Base-by-base conservation (phyloP, 805 yeast species). In the Isabelozyma rhagii region DNA sequence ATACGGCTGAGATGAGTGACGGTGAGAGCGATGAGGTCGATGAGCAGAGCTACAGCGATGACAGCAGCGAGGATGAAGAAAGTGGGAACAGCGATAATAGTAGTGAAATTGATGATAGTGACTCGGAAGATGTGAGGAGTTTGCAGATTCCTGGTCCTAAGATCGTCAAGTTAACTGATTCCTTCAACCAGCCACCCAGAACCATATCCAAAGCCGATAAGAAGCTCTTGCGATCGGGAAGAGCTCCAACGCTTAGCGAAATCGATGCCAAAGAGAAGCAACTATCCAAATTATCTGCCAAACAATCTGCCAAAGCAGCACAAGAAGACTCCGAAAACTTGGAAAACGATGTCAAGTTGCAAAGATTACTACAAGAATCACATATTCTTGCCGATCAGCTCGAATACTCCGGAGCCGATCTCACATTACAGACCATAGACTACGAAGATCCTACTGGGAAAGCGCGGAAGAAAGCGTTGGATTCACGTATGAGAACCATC, bases 291-390 rank as follows among this genome's bases (percentile, higher is more conserved):
- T 52, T 56, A 62, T 71, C 68, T 15, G 68, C 67, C 47, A 67
- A 63, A 53, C 75, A 71, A 52, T 63, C 65, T 52, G 62, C 65
- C 40, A 57, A 68, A 53, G 63, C 69, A 7, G 67, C 67, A 29
- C 61, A 68, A 52, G 79, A 74, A 49, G 78, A 74, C 47, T 63
- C 59, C 8, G 78, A 84, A 27, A 81, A 87, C 57, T 57, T 85
- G 53, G 79, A 84, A 51, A 85, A 86, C 55, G 94, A 87, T 63
- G 59, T 85, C n/a, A 87, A 84, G 56, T 68, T 88, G 44, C 92
- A 87, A 61, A 68, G 91, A 50, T 77, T 88, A 41, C 62, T 88
- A 25, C 72, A 77, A 51, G 94, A 88, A 64, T 86, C 93, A 0
- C 93, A 87, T 63, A 81, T 88, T 25, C 64, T 81, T 42, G 71